Conservation (phyloP, 805 yeast species). For the Lachancea kluyveri region DNA sequence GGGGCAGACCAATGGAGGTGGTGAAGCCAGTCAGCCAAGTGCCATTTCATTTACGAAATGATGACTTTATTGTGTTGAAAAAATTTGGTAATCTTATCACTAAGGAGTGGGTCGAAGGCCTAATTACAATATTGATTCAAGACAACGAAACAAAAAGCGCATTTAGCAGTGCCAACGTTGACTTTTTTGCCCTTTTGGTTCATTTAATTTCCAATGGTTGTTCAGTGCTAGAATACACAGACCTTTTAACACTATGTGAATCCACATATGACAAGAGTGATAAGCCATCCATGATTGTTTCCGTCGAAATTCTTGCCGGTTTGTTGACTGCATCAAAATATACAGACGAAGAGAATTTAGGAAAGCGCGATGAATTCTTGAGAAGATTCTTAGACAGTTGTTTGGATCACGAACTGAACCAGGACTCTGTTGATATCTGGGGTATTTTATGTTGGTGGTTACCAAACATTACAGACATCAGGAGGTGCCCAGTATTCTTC, state of each 20-base stretch:
- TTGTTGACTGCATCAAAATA: slow-evolving; percentile 44
- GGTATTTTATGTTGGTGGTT: slow-evolving; percentile 67
- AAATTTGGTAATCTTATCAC: slow-evolving; percentile 41
- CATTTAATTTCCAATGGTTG: slow-evolving; percentile 41
- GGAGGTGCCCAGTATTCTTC: slow-evolving; percentile 55
- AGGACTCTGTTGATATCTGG: slow-evolving; percentile 74
- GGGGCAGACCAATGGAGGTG: slow-evolving; percentile 55
- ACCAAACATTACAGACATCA: slow-evolving; percentile 56
- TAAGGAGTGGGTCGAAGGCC: slow-evolving; percentile 51
- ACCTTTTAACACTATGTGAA: slow-evolving; percentile 45
- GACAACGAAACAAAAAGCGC: slow-evolving; percentile 65
- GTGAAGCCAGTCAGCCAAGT: slow-evolving; percentile 23
- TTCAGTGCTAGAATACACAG: slow-evolving; percentile 38
- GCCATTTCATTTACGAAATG: slow-evolving; percentile 26
- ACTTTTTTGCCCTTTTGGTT: slow-evolving; percentile 45
- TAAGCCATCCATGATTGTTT: slow-evolving; percentile 67
- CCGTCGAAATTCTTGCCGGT: slow-evolving; percentile 66
- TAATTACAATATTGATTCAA: slow-evolving; percentile 48
- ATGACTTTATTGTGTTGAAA: slow-evolving; percentile 39
- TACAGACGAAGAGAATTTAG: slow-evolving; percentile 32
- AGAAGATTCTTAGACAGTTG: slow-evolving; percentile 38
- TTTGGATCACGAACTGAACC: slow-evolving; percentile 56
- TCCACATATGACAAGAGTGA: slow-evolving; percentile 57
- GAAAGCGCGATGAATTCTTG: slow-evolving; percentile 42
- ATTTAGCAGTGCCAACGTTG: slow-evolving; percentile 61